phyloP scores from a whole-genome alignment of 2,329 filamentous ascomycete genomes.

The Onygenales sp. region DNA sequence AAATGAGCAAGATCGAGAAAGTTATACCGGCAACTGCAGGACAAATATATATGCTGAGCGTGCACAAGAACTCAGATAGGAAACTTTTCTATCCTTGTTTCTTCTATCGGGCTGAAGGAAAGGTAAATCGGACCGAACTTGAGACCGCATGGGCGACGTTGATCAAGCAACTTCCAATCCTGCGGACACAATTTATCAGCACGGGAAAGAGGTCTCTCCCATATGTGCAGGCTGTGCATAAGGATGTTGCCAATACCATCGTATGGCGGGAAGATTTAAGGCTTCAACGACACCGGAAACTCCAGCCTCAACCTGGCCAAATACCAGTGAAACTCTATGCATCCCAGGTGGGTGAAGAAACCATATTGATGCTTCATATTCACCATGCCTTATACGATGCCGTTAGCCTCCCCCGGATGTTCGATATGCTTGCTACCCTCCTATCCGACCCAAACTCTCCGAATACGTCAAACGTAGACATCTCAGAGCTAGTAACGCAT shows the following conservation, averaged over 20 bases:
- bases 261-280: constrained; percentile 15
- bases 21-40: constrained; percentile 64
- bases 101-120: constrained; percentile 43
- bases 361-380: constrained; percentile 47
- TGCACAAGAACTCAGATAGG: constrained; percentile 61
- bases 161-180: constrained; percentile 47
- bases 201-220: constrained; percentile 40
- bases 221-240: constrained; percentile 55
- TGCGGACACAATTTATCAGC: constrained; percentile 58
- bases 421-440: constrained; percentile 41
- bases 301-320: constrained; percentile 11
- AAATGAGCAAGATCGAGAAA: constrained; percentile 39
- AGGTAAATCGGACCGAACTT: constrained; percentile 34
- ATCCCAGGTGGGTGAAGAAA: constrained; percentile 20
- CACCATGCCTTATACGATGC: constrained; percentile 88
- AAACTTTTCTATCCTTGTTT: constrained; percentile 67
- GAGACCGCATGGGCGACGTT: constrained; percentile 53
- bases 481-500: constrained; percentile 34
- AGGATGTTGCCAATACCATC: constrained; percentile 26
- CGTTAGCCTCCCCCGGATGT: constrained; percentile 59
- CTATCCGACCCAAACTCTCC: constrained; percentile 24
- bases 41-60: constrained; percentile 70
- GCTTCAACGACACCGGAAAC: constrained; percentile 11
- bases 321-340: constrained; percentile 27
- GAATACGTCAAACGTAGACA: constrained; percentile 17